Evolutionary conservation across 345 rosid species (phyloP).

Genomic region (Murraya koenigii): DNA sequence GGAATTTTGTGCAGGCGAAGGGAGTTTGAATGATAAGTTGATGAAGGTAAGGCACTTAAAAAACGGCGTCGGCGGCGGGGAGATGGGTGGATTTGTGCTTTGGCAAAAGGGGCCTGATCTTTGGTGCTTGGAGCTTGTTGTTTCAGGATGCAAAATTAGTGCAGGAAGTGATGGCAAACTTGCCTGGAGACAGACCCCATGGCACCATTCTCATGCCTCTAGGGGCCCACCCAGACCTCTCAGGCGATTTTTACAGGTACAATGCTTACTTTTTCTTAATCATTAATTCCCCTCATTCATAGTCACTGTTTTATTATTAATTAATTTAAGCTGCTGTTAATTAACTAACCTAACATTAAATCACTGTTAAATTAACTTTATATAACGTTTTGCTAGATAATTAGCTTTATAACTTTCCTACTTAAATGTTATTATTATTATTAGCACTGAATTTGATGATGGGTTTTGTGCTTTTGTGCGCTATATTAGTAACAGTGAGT

Average conservation of each 20-base stretch:
- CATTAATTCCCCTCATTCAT: too few relatives aligned
- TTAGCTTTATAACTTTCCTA: too few relatives aligned
- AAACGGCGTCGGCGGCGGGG: constrained; percentile 45
- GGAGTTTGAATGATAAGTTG: constrained; percentile 39
- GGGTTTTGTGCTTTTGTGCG: background rate
- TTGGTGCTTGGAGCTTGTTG: constrained; percentile 92
- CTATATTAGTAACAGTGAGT: background rate
- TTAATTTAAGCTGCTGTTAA: too few relatives aligned
- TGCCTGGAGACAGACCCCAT: constrained; percentile 93
- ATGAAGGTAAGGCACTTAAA: constrained; percentile 44
- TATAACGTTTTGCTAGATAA: too few relatives aligned
- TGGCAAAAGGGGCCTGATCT: constrained; percentile 86
- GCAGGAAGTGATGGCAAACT: constrained; percentile 93
- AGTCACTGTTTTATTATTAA: too few relatives aligned
- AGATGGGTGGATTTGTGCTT: constrained; percentile 86
- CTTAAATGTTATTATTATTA: too few relatives aligned
- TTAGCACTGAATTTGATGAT: constrained; percentile 8
- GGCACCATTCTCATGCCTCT: constrained; percentile 90
- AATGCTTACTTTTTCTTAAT: background rate
- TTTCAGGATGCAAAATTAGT: constrained; percentile 83
- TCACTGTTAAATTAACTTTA: too few relatives aligned
- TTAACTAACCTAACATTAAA: too few relatives aligned
- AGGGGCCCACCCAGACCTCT: constrained; percentile 88
- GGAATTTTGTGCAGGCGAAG: constrained; percentile 71
- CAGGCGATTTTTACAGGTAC: constrained; percentile 80